Evolutionary conservation across 352 stramenopile genomes (phyloP), one percentile per base, ranked within the genome.

Genomic region (Phytophthora capsici): DNA sequence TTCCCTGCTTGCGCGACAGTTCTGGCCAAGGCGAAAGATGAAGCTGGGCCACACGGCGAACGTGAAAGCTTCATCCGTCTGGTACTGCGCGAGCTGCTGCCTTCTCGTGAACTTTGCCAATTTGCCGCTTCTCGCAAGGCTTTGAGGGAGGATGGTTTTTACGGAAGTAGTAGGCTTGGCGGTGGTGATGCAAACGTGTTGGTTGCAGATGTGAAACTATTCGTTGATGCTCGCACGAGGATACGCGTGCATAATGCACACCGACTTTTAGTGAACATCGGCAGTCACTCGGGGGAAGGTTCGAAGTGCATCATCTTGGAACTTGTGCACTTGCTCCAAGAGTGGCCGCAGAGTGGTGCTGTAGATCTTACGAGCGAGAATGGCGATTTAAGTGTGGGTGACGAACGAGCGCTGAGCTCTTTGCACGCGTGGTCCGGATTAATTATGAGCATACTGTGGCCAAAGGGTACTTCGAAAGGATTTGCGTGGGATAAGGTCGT

Each of bases 391-490:
- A 77, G 51, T 40, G 78, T 95, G n/a, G 64, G 71, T 12, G 85
- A 95, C 46, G 84, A 93, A 52, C 48, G 51, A n/a, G 80, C 87
- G 10, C 32, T 96, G 30, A 94, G 82, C 58, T 80, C 71, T n/a
- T 59, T 96, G 30, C 86, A 96, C 51, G 88, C 86, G 3, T 96
- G 88, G 88, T 83, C 80, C 4, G 85, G 84, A 12, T 63, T 96
- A 30, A 90, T 94, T 30, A 94, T 95, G 86, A 94, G 85, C 52
- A 90, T 96, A 37, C 72, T 95, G 48, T 96, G 88, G 88, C 88
- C 88, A 4, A 87, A 88, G 38, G 86, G 84, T 2, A 81, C 82
- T 13, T 80, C 79, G 14, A 95, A 95, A 46, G 77, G 80, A 16
- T 86, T 93, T 38, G 85, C 86, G 0, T 93, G 84, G 84, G 86